Evolutionary conservation across 2,329 filamentous ascomycete species (phyloP).

Genomic region (Dothistroma septosporum): DNA sequence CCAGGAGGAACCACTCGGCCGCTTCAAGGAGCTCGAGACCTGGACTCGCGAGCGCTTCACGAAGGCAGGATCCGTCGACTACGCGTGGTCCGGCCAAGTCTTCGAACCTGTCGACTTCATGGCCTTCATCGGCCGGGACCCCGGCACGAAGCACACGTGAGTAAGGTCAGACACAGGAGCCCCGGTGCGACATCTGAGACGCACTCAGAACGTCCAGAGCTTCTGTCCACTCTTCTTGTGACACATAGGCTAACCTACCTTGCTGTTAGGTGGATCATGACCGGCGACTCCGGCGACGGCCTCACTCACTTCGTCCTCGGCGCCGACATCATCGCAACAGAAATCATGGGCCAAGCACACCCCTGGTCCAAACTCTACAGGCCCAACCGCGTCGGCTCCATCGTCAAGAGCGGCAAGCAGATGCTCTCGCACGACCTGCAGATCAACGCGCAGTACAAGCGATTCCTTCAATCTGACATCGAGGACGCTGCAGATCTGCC

Average conservation of each 20-base stretch:
- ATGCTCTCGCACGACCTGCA: slow-evolving; percentile 52
- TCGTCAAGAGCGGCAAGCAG: slow-evolving; percentile 43
- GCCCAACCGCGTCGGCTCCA: slow-evolving; percentile 46
- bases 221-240: too few relatives aligned
- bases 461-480: slow-evolving; percentile 52
- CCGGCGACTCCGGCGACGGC: slow-evolving; percentile 56
- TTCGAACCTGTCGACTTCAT: slow-evolving; percentile 54
- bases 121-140: slow-evolving; percentile 55
- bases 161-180: too few relatives aligned
- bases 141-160: slow-evolving; percentile 50
- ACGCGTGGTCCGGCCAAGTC: slow-evolving; percentile 56
- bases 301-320: slow-evolving; percentile 55
- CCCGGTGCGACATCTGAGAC: too few relatives aligned
- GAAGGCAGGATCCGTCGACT: slow-evolving; percentile 48
- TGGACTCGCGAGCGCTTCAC: slow-evolving; percentile 55
- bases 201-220: too few relatives aligned
- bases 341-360: slow-evolving; percentile 50
- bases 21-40: slow-evolving; percentile 50
- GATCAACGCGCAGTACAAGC: slow-evolving; percentile 56
- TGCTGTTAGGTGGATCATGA: too few relatives aligned
- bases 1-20: slow-evolving; percentile 40
- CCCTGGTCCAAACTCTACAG: slow-evolving; percentile 41
- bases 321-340: slow-evolving; percentile 51
- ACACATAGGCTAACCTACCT: too few relatives aligned
- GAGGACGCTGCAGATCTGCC: slow-evolving; percentile 54